Evolutionary conservation across 257 asterid genomes (phyloP).

Genomic region (Primulina tabacum): DNA sequence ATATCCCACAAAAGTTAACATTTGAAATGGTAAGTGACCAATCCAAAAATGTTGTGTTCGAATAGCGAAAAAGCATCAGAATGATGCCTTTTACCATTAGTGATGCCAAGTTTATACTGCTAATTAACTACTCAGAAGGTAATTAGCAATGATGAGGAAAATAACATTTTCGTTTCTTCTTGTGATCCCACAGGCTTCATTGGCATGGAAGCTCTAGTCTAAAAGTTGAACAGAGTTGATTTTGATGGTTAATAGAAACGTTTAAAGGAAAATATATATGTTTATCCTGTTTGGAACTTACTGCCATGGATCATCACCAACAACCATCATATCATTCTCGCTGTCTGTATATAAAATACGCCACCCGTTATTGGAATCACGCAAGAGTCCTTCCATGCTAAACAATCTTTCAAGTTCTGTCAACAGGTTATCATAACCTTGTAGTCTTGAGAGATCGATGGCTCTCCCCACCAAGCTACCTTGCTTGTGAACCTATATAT

Average conservation of each 20-base stretch:
- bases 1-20: constrained; percentile 5
- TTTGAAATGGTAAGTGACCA: neutral
- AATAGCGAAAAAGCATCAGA: neutral
- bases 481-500: constrained; percentile 88
- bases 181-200: neutral
- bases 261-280: neutral
- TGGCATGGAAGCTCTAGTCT: neutral
- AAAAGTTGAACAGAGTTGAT: neutral
- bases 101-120: neutral
- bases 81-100: neutral
- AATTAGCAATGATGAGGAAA: neutral
- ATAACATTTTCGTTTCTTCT: neutral
- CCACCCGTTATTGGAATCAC: constrained; percentile 82
- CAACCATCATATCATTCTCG: constrained; percentile 97
- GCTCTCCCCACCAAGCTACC: constrained; percentile 95
- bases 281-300: constrained; percentile 40
- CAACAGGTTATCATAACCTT: constrained; percentile 65
- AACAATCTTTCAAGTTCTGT: constrained; percentile 78
- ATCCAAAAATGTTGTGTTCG: neutral
- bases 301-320: constrained; percentile 98
- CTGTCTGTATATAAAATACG: constrained; percentile 85
- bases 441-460: constrained; percentile 72
- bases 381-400: constrained; percentile 83
- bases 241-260: neutral
- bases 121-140: neutral